Base-by-base conservation (phyloP, 345 rosid species). In the Dipteronia sinensis region DNA sequence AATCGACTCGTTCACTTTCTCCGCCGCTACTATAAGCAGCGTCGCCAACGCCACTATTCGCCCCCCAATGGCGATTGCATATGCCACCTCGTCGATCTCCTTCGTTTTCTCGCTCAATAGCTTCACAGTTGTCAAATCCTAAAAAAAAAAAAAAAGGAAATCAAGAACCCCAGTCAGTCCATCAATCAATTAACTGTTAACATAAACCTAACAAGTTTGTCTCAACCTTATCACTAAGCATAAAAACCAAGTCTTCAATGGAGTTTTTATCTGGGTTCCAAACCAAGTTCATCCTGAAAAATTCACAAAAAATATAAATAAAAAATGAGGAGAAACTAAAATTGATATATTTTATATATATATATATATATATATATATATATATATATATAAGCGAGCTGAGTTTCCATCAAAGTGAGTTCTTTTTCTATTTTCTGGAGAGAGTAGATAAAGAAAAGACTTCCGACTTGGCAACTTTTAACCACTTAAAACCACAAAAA, bases 181-280 rank as follows among this genome's bases (percentile, higher is more conserved):
- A 46, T 46, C 49, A 10, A 46, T 42, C 46, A 46, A 46, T 10
- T 9, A 46, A 46, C 10, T 46, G 12, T 46, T 9, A 46, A 13
- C 22, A 59, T 42, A 23, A 55, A 12, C 76, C 74, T 74, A 85
- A 74, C 77, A 7, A 76, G 62, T 20, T 9, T 49, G 19, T 19
- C 49, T 17, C 11, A 59, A 92, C 98, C 97, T 87, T 88, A 76
- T 89, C 85, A 72, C 90, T 62, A 62, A 94, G 91, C 51, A 81
- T 72, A 77, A 85, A 82, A 9, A 90, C 85, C 84, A 92, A 76
- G 83, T 86, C 91, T 78, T 79, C 86, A 67, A 89, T 42, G 38
- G 92, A 84, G 89, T 80, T 62, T 38, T 84, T 87, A 69, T 74
- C 84, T 23, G 92, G 88, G 80, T 86, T 87, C 98, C 98, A 94